A percentile compares a stretch with the other conserved stretches of the same genome.
Evolutionary conservation across 305 asterid genomes (phyloP).

Genomic region (Fraxinus platypoda): DNA sequence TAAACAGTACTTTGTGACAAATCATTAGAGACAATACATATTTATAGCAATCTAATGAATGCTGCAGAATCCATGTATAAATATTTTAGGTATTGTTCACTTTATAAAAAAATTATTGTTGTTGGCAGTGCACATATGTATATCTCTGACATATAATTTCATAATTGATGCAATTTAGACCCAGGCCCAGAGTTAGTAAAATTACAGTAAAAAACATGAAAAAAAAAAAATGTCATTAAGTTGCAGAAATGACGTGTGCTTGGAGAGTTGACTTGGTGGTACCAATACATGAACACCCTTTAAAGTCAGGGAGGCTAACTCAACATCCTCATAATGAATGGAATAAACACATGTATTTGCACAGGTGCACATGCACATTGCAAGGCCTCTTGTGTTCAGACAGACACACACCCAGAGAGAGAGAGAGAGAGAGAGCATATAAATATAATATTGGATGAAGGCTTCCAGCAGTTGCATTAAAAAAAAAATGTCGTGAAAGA

Average conservation of each 20-base stretch:
- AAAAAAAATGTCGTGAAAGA: no score
- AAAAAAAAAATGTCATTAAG: neutral
- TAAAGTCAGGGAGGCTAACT: neutral
- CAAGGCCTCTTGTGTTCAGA: neutral
- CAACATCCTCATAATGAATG: neutral
- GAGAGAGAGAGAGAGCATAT: neutral
- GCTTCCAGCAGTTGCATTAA: no score
- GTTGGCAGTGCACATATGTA: neutral
- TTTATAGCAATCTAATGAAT: neutral
- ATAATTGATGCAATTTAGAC: neutral
- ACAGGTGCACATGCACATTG: neutral
- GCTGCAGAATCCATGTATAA: neutral
- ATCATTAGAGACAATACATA: neutral
- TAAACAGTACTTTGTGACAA: neutral
- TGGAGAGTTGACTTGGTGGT: neutral
- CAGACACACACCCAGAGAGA: neutral
- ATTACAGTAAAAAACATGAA: neutral
- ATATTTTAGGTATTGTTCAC: neutral
- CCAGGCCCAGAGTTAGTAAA: neutral
- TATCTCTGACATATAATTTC: neutral
- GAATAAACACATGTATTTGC: neutral
- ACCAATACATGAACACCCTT: neutral
- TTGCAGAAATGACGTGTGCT: neutral
- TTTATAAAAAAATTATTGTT: neutral
- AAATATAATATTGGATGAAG: no score